phyloP scores from a whole-genome alignment of 2,329 filamentous ascomycete genomes.

The Ophiocordyceps polyrhachis-furcata region DNA sequence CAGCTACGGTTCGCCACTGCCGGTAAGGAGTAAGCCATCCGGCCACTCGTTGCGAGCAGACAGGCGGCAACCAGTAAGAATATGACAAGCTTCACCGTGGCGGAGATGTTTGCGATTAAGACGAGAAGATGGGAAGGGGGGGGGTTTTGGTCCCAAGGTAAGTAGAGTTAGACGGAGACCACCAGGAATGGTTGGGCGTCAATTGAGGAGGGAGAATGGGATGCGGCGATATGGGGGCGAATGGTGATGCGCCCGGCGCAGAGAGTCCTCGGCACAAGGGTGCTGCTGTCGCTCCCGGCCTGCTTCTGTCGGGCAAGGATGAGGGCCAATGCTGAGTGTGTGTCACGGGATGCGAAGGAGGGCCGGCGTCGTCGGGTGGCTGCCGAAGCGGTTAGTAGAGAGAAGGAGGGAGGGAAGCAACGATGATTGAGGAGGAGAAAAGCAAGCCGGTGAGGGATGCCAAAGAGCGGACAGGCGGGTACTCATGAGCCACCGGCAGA shows the following conservation, averaged over 20 bases:
- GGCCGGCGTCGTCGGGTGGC: constrained; percentile 4
- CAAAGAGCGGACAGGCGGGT: constrained; percentile 22
- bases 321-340: constrained; percentile 7
- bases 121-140: too few relatives aligned
- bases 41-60: too few relatives aligned
- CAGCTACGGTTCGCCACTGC: too few relatives aligned
- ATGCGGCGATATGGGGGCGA: too few relatives aligned
- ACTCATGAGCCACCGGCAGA: constrained; percentile 4
- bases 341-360: constrained; percentile 7
- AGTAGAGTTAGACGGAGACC: too few relatives aligned
- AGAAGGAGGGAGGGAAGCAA: constrained; percentile 5
- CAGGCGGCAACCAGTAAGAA: too few relatives aligned
- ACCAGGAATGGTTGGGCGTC: too few relatives aligned
- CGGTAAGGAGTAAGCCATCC: too few relatives aligned
- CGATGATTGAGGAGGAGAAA: constrained; percentile 17
- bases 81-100: too few relatives aligned
- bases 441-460: constrained; percentile 21
- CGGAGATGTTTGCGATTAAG: too few relatives aligned
- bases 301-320: constrained; percentile 6
- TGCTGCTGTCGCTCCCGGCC: background rate
- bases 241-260: background rate
- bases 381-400: constrained; percentile 2
- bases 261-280: background rate
- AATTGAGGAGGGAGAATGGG: too few relatives aligned
- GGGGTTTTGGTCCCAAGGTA: too few relatives aligned